Conservation (phyloP, 441 rosid species). For the Gossypium davidsonii region DNA sequence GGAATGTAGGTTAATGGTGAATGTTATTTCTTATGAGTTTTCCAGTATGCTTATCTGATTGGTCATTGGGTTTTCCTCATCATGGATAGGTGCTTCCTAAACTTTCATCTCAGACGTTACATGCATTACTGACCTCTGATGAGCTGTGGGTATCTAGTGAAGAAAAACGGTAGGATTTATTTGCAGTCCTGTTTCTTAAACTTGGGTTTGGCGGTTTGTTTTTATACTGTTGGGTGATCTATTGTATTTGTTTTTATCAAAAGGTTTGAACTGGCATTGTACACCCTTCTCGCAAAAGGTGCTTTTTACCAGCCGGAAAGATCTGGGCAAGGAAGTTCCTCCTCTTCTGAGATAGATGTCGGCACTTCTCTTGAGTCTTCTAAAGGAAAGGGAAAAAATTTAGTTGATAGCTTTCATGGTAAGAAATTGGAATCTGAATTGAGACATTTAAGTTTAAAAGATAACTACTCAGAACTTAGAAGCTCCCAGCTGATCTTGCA, state of each 20-base stretch:
- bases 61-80: constrained; percentile 9
- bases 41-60: constrained; percentile 8
- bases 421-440: constrained; percentile 54
- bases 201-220: constrained; percentile 16
- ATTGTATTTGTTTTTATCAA: constrained; percentile 20
- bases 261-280: constrained; percentile 87
- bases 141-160: constrained; percentile 87
- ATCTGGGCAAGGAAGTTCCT: constrained; percentile 47
- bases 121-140: constrained; percentile 87
- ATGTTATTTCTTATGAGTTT: constrained; percentile 1
- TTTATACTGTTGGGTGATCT: constrained; percentile 17
- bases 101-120: constrained; percentile 82
- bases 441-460: constrained; percentile 44
- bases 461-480: constrained; percentile 32
- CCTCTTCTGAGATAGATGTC: constrained; percentile 39
- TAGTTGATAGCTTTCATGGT: constrained; percentile 37
- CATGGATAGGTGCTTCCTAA: constrained; percentile 76
- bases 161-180: constrained; percentile 70
- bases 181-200: constrained; percentile 5
- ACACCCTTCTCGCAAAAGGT: constrained; percentile 66
- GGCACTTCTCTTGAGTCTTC: constrained; percentile 41
- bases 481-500: constrained; percentile 45
- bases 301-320: constrained; percentile 49
- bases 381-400: constrained; percentile 46
- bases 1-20: background rate